A percentile compares a stretch with the other conserved stretches of the same genome.
Evolutionary conservation across 371 early-diverging fungal species (phyloP).

Genomic region (Zopfochytrium polystomum): DNA sequence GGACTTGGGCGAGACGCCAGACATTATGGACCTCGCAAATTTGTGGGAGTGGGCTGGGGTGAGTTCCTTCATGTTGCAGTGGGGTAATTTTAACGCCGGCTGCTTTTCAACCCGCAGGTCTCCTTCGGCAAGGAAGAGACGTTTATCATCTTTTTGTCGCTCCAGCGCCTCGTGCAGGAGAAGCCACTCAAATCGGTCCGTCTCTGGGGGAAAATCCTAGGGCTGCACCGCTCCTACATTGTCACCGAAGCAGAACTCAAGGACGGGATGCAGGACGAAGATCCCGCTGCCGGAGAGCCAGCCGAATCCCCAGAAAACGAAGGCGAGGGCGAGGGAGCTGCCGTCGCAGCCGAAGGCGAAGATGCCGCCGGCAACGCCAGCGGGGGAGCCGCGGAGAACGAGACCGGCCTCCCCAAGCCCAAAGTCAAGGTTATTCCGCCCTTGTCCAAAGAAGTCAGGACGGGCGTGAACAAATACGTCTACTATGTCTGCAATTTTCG

Average conservation of each 20-base stretch:
- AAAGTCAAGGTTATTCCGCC: constrained; percentile 35
- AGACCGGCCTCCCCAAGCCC: constrained; percentile 35
- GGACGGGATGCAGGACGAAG: constrained; percentile 45
- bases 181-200: constrained; percentile 52
- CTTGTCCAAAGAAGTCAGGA: constrained; percentile 38
- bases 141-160: constrained; percentile 43
- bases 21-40: constrained; percentile 48
- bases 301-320: constrained; percentile 3
- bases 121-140: constrained; percentile 49
- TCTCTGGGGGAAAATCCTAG: constrained; percentile 54
- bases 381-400: constrained; percentile 17
- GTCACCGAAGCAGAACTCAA: constrained; percentile 51
- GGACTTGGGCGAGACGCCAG: constrained; percentile 53
- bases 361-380: constrained; percentile 9
- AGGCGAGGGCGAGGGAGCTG: constrained; percentile 12
- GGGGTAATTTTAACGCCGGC: neutral
- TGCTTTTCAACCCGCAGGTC: constrained; percentile 27
- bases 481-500: constrained; percentile 51
- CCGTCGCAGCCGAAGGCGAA: constrained; percentile 10
- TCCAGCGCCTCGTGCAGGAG: constrained; percentile 40
- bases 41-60: constrained; percentile 61
- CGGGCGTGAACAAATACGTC: constrained; percentile 55
- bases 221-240: constrained; percentile 40
- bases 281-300: constrained; percentile 25
- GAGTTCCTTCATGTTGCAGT: constrained; percentile 2